Evolutionary conservation across 1,139 yeast genomes (phyloP).

Genomic region (Protomyces macrosporus): DNA sequence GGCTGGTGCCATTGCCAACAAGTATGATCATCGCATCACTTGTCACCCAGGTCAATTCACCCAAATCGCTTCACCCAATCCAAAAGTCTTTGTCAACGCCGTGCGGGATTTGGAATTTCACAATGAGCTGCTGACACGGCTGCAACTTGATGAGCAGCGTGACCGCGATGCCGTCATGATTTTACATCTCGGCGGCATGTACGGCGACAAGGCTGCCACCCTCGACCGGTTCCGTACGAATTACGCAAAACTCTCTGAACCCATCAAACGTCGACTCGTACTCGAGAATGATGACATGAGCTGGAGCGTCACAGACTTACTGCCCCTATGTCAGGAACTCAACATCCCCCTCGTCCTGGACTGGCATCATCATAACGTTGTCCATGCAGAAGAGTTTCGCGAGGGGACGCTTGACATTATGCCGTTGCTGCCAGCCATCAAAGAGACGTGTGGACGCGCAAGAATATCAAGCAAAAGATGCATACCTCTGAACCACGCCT

Average conservation of each 20-base stretch:
- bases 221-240: conserved; percentile 27
- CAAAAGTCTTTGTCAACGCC: conserved; percentile 24
- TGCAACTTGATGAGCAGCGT: conserved; percentile 22
- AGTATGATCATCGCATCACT: conserved; percentile 27
- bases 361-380: conserved; percentile 29
- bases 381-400: conserved; percentile 26
- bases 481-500: conserved; percentile 39
- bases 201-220: conserved; percentile 28
- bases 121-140: conserved; percentile 24
- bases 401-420: conserved; percentile 23
- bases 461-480: conserved; percentile 42
- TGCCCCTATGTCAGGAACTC: conserved; percentile 28
- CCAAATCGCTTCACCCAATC: conserved; percentile 27
- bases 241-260: conserved; percentile 25
- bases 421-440: conserved; percentile 22
- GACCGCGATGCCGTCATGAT: conserved; percentile 28
- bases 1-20: conserved; percentile 27
- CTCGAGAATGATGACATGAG: conserved; percentile 29
- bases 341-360: conserved; percentile 28
- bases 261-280: conserved; percentile 23
- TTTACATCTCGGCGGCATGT: conserved; percentile 28
- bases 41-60: conserved; percentile 29
- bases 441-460: conserved; percentile 59
- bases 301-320: conserved; percentile 27
- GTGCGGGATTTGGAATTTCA: conserved; percentile 27